Evolutionary conservation across 495 filamentous ascomycete genomes (phyloP), one percentile per base, ranked within the genome.

Genomic region (Aspergillus affinis): DNA sequence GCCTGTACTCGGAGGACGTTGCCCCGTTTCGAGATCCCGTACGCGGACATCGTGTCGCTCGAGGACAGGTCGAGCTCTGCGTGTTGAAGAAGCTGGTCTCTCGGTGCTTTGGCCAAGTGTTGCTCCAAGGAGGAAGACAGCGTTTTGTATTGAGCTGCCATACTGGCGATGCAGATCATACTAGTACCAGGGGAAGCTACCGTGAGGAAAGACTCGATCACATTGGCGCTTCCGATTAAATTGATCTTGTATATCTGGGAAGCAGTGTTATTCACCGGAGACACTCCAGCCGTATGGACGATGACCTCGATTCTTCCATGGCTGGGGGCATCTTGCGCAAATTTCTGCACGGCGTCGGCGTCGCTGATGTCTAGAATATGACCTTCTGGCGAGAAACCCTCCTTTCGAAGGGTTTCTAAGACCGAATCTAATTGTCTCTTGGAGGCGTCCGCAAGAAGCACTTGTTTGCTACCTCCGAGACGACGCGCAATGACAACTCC

Each of bases 1-100:
- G 63, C 60, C 29, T 66, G 52, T 18, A 66, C 63, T 18, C 63
- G 63, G 3, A 66, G 27, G 2, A 60, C 54, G 48, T 66, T 66
- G 2, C 49, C 63, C 6, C 53, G 53, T 29, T 66, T 66, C 13
- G 60, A 62, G 27, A 57, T 48, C 0, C 21, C 17, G 48, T 66
- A 66, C 18, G 60, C 60, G 8, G 3, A 13, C 27, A 18, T 18
- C 21, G 9, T 12, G 9, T 27, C 44, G 2, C 21, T 19, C 17
- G 26, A 32, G 21, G 18, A n/a, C 20, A 29, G n/a, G 7, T 59
- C 29, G 2, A 61, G 30, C 19, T 53, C 55, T 2, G 54, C 29
- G n/a, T 58, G 55, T 5, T 18, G 4, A 21, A 62, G 48, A 15
- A 62, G 29, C 21, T 23, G 9, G 7, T 32, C 18, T 12, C n/a